phyloP scores from a whole-genome alignment of 129 eudicot genomes.

The Artemisia annua region DNA sequence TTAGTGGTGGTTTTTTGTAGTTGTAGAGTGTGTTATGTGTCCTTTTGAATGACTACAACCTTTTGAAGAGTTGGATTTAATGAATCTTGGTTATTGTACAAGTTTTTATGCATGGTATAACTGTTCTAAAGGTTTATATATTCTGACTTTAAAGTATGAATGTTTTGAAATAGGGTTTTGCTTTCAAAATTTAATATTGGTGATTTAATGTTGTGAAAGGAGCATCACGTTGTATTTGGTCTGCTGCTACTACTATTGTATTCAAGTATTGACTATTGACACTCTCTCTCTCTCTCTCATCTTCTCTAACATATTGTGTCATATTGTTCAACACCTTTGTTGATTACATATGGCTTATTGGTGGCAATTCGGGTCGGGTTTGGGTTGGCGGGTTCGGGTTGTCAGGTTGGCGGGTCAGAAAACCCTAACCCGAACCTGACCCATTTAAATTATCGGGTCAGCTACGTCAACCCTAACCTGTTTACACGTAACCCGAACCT shows the following conservation, averaged over 20 bases:
- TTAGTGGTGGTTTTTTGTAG: conserved; percentile 17
- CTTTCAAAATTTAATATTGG: neutral
- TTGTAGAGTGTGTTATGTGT: conserved; percentile 20
- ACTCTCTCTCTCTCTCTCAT: neutral
- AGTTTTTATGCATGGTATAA: conserved; percentile 8
- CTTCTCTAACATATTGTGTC: no score
- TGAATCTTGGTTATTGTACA: conserved; percentile 13
- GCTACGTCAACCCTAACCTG: no score
- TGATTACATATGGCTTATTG: no score
- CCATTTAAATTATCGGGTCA: no score
- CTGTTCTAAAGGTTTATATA: neutral
- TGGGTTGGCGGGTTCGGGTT: no score
- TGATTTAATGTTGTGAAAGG: conserved; percentile 4
- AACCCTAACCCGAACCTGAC: no score
- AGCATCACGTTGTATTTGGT: conserved; percentile 36
- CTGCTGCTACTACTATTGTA: neutral
- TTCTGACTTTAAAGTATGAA: neutral
- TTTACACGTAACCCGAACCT: no score
- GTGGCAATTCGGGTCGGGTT: no score
- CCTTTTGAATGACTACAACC: neutral
- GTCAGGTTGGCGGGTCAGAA: no score
- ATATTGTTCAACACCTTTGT: no score
- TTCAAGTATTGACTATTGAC: neutral
- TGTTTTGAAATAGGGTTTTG: conserved; percentile 6
- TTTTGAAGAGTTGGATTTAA: neutral